These are phyloP conservation scores for Globisporangium iwayamae DNA, from an alignment of 352 stramenopile genomes.

Conservation along the genomic window DNA sequence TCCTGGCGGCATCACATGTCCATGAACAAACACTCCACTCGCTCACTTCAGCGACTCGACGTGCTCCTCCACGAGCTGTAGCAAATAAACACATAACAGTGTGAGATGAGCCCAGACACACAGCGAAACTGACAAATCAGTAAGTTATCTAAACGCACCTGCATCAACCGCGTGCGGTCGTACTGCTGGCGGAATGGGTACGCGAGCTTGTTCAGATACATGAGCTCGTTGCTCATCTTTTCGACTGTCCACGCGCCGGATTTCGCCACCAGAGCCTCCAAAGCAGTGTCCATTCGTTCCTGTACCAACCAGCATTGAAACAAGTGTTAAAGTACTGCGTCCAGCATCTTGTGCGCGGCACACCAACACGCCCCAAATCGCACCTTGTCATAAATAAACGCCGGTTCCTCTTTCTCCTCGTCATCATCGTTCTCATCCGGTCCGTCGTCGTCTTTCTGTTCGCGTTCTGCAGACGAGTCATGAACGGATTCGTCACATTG, in stretches of 20 bases:
- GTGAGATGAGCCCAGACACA: background rate
- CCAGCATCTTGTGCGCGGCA: background rate
- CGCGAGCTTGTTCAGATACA: slow-evolving; percentile 67
- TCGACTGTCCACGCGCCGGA: slow-evolving; percentile 68
- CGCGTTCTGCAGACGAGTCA: background rate
- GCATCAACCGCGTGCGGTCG: slow-evolving; percentile 64
- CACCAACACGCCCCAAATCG: slow-evolving; percentile 3
- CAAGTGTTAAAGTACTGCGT: background rate
- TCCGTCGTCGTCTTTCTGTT: background rate
- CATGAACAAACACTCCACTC: background rate
- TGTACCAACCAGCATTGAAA: slow-evolving; percentile 18
- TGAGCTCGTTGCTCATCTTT: slow-evolving; percentile 62
- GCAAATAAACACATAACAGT: background rate
- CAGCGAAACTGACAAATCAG: background rate
- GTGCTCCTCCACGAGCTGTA: slow-evolving; percentile 9
- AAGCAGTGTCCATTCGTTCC: slow-evolving; percentile 43
- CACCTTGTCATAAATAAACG: slow-evolving; percentile 86
- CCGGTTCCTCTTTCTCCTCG: slow-evolving; percentile 6
- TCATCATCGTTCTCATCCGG: slow-evolving; percentile 8
- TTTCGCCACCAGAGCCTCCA: slow-evolving; percentile 56
- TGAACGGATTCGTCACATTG: background rate
- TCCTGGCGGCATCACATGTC: background rate
- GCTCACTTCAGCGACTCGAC: slow-evolving; percentile 8
- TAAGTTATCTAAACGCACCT: slow-evolving; percentile 26
- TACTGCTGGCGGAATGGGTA: slow-evolving; percentile 59